A percentile compares a stretch with the other conserved stretches of the same genome.
These are phyloP conservation scores for Colletotrichum eremochloae DNA, from an alignment of 2,329 filamentous ascomycete genomes.

Conservation along the genomic window DNA sequence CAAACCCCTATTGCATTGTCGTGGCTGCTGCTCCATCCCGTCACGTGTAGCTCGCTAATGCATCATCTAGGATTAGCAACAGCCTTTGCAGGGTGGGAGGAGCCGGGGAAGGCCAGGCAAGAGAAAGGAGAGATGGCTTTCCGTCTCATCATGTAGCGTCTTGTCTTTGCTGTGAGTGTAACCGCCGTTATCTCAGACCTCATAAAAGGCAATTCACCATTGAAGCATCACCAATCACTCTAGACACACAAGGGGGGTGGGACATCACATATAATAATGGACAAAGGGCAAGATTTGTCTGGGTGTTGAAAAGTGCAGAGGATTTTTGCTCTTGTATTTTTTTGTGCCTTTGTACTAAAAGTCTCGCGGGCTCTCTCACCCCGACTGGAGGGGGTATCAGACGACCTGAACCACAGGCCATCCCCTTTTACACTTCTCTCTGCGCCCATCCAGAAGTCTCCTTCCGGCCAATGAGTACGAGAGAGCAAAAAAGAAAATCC, in stretches of 20 bases:
- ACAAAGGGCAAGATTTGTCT: background rate
- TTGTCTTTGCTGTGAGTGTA: background rate
- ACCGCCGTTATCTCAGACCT: background rate
- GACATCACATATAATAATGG: background rate
- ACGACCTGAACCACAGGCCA: slow-evolving; percentile 16
- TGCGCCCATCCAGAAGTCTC: slow-evolving; percentile 27
- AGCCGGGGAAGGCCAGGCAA: background rate
- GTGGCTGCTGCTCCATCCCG: background rate
- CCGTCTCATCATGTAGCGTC: background rate
- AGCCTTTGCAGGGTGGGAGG: too few relatives aligned
- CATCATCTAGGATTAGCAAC: slow-evolving; percentile 13
- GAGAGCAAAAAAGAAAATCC: slow-evolving; percentile 19
- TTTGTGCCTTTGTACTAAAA: slow-evolving; percentile 52
- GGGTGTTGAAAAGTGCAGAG: slow-evolving; percentile 28
- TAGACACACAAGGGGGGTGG: background rate
- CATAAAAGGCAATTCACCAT: background rate
- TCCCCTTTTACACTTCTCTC: slow-evolving; percentile 18
- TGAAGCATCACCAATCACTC: background rate
- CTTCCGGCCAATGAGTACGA: slow-evolving; percentile 12
- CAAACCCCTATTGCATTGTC: background rate
- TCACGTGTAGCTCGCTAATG: slow-evolving; percentile 6
- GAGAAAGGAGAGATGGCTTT: background rate
- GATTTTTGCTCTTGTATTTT: slow-evolving; percentile 52
- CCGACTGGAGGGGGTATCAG: slow-evolving; percentile 37
- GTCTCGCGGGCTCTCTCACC: slow-evolving; percentile 25